Percentiles rank a stretch among this genome's conserved stretches.
phyloP scores from a whole-genome alignment of 768 basidiomycete species.

The Phlegmacium glaucopus region DNA sequence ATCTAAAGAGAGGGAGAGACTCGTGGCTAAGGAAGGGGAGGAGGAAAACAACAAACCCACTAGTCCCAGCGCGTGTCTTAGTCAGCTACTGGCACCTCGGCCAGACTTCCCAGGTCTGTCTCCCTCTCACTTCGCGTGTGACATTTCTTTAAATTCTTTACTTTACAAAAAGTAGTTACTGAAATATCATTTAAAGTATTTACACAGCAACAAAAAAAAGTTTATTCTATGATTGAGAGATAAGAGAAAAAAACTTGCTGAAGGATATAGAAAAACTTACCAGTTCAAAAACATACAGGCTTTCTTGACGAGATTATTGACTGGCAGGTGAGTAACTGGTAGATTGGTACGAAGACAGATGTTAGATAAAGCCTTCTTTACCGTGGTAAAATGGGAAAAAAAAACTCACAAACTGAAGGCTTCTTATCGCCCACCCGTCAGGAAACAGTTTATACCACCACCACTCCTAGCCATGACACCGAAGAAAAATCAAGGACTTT shows the following conservation, averaged over 20 bases:
- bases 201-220: too few species aligned
- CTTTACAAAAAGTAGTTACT: too few species aligned
- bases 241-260: background rate
- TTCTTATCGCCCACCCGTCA: conserved; percentile 5
- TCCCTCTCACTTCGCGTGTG: too few species aligned
- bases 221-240: too few species aligned
- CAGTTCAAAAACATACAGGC: conserved; percentile 34
- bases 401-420: conserved; percentile 3
- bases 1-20: background rate
- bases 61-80: conserved; percentile 14
- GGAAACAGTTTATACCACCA: conserved; percentile 12
- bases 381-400: background rate
- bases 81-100: conserved; percentile 13
- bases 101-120: background rate
- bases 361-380: background rate
- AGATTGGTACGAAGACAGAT: background rate
- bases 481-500: conserved; percentile 23
- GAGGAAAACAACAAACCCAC: conserved; percentile 3
- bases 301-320: conserved; percentile 36
- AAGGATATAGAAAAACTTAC: conserved; percentile 17
- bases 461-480: conserved; percentile 10
- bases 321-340: conserved; percentile 9
- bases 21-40: conserved; percentile 1
- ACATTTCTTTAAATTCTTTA: too few species aligned
- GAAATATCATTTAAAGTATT: too few species aligned